phyloP scores from a whole-genome alignment of 1,139 yeast species.

The Blastobotrys raffinosifermentans region DNA sequence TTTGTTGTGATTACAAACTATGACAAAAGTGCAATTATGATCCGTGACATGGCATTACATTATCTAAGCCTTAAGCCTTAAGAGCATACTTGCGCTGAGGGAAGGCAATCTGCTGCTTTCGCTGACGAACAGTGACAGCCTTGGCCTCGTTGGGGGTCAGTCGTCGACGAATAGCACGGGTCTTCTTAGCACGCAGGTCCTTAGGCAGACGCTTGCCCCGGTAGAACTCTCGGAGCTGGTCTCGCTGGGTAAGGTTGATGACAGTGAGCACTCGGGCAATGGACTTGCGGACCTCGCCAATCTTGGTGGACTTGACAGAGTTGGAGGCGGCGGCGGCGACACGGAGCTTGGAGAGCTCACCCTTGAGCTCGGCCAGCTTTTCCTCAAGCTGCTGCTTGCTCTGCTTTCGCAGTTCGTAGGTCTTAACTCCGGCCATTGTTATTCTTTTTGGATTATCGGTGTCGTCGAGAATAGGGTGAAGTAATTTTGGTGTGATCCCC shows the following conservation, averaged over 20 bases:
- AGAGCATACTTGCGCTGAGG: constrained; percentile 98
- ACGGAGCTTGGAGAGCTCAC: constrained; percentile 93
- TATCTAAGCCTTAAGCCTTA: constrained; percentile 65
- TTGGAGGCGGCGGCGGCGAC: constrained; percentile 68
- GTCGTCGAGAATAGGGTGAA: neutral
- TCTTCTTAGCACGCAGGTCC: constrained; percentile 98
- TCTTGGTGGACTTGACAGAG: constrained; percentile 56
- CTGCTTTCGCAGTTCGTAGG: constrained; percentile 96
- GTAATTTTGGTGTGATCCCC: no score
- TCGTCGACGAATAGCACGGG: constrained; percentile 99
- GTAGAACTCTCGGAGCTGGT: constrained; percentile 91
- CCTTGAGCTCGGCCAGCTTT: constrained; percentile 93
- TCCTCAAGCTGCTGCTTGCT: constrained; percentile 94
- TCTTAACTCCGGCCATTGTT: constrained; percentile 49
- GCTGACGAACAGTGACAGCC: constrained; percentile 79
- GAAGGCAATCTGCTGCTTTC: constrained; percentile 91
- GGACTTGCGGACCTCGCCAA: constrained; percentile 90
- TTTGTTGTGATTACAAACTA: no score
- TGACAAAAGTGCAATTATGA: neutral
- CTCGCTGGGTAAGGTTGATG: constrained; percentile 96
- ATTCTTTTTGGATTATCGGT: neutral
- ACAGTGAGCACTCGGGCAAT: constrained; percentile 97
- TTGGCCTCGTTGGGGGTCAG: constrained; percentile 83
- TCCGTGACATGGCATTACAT: constrained; percentile 3
- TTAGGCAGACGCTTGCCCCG: constrained; percentile 93